Evolutionary conservation across 345 rosid species (phyloP).

Genomic region (Euphorbia pulcherrima): DNA sequence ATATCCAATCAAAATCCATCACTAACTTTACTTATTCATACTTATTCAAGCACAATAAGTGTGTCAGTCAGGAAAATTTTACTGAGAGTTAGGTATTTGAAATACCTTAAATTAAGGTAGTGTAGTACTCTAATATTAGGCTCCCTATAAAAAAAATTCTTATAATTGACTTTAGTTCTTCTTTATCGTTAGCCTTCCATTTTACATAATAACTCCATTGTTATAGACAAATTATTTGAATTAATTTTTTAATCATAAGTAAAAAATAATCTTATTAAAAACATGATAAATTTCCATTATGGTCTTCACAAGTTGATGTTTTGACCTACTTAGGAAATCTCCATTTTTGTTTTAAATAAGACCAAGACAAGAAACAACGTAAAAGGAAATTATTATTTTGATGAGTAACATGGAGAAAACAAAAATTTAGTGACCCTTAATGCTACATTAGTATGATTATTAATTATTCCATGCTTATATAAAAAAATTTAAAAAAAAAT

Average conservation of each 20-base stretch:
- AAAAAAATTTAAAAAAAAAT: neutral
- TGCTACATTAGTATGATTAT: neutral
- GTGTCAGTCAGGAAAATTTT: too few relatives aligned
- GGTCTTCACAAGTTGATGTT: conserved; percentile 14
- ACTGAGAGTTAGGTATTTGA: too few relatives aligned
- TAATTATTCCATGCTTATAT: neutral
- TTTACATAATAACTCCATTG: too few relatives aligned
- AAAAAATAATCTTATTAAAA: conserved; percentile 10
- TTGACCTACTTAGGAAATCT: conserved; percentile 7
- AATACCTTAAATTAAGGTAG: too few relatives aligned
- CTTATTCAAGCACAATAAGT: conserved; percentile 19
- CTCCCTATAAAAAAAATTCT: too few relatives aligned
- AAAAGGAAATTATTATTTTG: conserved; percentile 9
- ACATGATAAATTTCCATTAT: conserved; percentile 16
- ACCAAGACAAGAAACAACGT: conserved; percentile 8
- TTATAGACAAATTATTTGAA: too few relatives aligned
- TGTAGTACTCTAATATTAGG: too few relatives aligned
- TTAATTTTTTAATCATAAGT: conserved; percentile 4
- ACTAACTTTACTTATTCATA: conserved; percentile 20
- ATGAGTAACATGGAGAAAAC: neutral
- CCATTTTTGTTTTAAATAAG: neutral
- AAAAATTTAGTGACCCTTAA: neutral
- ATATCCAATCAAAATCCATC: conserved; percentile 23
- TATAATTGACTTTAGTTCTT: conserved; percentile 27
- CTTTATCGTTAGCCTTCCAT: neutral